Evolutionary conservation across 1,284 basidiomycete genomes (phyloP).

Genomic region (Fomitopsis betulina): DNA sequence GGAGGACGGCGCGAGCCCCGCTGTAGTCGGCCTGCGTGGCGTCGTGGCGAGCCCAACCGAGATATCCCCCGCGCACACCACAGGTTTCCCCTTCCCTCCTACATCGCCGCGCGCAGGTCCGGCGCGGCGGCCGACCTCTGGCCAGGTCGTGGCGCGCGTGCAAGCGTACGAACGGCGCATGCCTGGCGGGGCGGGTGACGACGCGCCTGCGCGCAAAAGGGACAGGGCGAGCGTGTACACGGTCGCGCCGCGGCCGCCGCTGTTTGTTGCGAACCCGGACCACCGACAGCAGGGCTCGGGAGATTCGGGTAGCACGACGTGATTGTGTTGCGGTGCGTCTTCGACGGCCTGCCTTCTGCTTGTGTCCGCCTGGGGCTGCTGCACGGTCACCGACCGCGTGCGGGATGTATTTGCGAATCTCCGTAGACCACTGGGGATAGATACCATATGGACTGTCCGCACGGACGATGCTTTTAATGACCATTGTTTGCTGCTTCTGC

Average conservation of each 20-base stretch:
- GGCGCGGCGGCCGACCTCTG: constrained; percentile 15
- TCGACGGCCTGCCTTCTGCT: not conserved
- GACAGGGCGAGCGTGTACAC: constrained; percentile 39
- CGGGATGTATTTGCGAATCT: not conserved
- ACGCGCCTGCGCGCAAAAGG: constrained; percentile 27
- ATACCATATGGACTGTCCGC: not conserved
- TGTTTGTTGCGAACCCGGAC: constrained; percentile 64
- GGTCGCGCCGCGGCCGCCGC: constrained; percentile 47
- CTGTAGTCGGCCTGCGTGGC: not conserved
- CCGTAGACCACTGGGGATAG: not conserved
- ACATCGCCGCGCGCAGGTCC: constrained; percentile 9
- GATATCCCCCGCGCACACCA: constrained; percentile 5
- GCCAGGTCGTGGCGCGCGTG: constrained; percentile 32
- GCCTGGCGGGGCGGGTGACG: constrained; percentile 26
- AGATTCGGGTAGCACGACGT: constrained; percentile 1
- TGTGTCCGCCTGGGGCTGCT: not conserved
- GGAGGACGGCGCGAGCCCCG: not conserved
- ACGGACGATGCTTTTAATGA: not conserved
- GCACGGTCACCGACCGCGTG: not conserved
- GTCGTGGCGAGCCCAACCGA: not conserved
- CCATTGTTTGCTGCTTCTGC: not conserved
- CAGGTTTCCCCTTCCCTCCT: constrained; percentile 3
- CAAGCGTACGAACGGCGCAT: constrained; percentile 38
- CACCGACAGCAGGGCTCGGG: constrained; percentile 13
- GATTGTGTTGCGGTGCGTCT: not conserved